Evolutionary conservation across 176 grass and related monocot species (phyloP).

Genomic region (Raddia distichophylla): DNA sequence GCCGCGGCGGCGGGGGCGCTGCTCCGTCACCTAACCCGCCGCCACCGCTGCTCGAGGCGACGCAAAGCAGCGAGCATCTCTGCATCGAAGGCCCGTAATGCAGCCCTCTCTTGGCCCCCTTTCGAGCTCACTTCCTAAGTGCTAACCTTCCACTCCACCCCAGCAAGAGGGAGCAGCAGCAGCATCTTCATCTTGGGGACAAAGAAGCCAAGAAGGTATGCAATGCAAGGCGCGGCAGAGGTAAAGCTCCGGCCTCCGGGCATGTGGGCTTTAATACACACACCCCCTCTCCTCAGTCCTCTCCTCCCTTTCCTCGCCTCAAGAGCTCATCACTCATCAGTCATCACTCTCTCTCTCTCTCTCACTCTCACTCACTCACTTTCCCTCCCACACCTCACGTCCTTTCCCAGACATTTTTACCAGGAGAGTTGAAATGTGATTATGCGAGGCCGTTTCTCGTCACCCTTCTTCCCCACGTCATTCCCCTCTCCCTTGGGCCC

Average conservation of each 20-base stretch:
- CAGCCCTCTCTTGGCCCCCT: constrained; percentile 14
- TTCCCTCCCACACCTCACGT: no score
- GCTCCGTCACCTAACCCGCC: not conserved
- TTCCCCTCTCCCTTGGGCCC: constrained; percentile 18
- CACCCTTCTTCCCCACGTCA: not conserved
- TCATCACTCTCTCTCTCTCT: no score
- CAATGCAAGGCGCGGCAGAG: constrained; percentile 33
- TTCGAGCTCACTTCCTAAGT: constrained; percentile 8
- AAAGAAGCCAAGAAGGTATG: not conserved
- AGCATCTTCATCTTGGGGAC: not conserved
- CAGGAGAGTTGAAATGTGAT: constrained; percentile 22
- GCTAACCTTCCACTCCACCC: constrained; percentile 24
- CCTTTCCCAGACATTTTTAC: constrained; percentile 3
- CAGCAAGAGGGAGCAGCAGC: constrained; percentile 4
- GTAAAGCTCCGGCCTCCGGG: constrained; percentile 42
- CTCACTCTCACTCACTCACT: no score
- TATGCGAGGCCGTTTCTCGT: not conserved
- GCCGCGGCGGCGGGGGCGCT: not conserved
- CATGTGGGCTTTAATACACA: constrained; percentile 47
- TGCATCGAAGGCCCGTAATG: constrained; percentile 28
- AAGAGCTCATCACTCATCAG: no score
- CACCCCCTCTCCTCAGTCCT: no score
- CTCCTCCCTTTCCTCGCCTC: not conserved
- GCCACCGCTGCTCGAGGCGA: not conserved
- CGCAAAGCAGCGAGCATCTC: constrained; percentile 1